Evolutionary conservation across 805 yeast genomes (phyloP).

Genomic region (Metschnikowia amazonensis): DNA sequence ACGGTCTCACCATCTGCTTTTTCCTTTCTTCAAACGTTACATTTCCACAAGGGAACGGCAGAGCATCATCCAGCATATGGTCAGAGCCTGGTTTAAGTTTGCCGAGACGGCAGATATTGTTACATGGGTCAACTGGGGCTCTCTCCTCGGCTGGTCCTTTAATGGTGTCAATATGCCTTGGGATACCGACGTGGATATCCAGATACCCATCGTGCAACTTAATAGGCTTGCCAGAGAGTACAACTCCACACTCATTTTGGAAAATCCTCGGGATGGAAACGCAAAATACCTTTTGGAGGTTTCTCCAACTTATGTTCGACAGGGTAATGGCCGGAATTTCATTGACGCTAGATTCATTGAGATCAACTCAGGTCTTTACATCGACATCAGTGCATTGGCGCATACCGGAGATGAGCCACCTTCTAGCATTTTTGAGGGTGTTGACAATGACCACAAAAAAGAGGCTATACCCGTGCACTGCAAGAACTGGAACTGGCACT

Average conservation of each 20-base stretch:
- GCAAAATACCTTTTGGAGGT: slow-evolving; percentile 20
- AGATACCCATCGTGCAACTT: slow-evolving; percentile 17
- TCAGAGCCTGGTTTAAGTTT: slow-evolving; percentile 35
- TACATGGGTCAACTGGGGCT: slow-evolving; percentile 30
- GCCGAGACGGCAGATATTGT: slow-evolving; percentile 28
- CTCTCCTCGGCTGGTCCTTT: slow-evolving; percentile 20
- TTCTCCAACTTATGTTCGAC: slow-evolving; percentile 20
- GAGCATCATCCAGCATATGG: slow-evolving; percentile 35
- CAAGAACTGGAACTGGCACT: slow-evolving; percentile 40
- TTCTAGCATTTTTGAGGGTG: background rate
- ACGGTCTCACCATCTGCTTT: slow-evolving; percentile 28
- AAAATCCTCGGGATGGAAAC: slow-evolving; percentile 19
- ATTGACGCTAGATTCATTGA: slow-evolving; percentile 23
- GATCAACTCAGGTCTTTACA: slow-evolving; percentile 38
- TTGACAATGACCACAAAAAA: slow-evolving; percentile 3
- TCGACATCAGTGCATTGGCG: slow-evolving; percentile 17
- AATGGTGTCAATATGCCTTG: slow-evolving; percentile 21
- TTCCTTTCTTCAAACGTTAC: slow-evolving; percentile 36
- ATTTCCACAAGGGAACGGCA: slow-evolving; percentile 35
- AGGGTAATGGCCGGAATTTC: slow-evolving; percentile 20
- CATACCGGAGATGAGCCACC: slow-evolving; percentile 14
- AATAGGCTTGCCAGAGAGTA: slow-evolving; percentile 14
- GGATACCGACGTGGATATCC: slow-evolving; percentile 21
- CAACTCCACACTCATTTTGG: slow-evolving; percentile 16
- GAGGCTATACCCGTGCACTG: slow-evolving; percentile 30